These are phyloP conservation scores for Alloteropsis semialata DNA, from an alignment of 176 grass and related monocot genomes.

Conservation along the genomic window DNA sequence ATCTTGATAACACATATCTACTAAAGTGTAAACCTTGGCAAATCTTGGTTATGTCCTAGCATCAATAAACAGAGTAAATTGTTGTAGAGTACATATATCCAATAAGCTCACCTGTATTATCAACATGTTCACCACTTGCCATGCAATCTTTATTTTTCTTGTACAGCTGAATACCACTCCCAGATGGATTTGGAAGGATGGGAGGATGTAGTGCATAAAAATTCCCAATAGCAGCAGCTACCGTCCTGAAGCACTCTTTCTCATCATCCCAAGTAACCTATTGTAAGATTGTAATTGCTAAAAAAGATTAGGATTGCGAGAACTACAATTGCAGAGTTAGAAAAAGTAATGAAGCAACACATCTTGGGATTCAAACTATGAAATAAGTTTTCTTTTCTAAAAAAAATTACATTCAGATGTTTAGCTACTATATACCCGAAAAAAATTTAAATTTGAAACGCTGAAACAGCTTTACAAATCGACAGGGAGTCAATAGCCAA, in stretches of 20 bases:
- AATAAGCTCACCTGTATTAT: slow-evolving; percentile 39
- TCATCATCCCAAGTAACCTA: slow-evolving; percentile 88
- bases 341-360: slow-evolving; percentile 16
- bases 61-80: not conserved
- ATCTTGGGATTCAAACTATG: not conserved
- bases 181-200: slow-evolving; percentile 89
- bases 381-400: not conserved
- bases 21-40: not conserved
- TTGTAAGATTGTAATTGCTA: slow-evolving; percentile 10
- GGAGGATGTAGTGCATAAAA: slow-evolving; percentile 97
- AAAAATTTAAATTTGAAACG: slow-evolving; percentile 21
- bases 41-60: not conserved
- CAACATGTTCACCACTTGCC: slow-evolving; percentile 9
- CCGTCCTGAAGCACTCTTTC: slow-evolving; percentile 81
- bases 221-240: slow-evolving; percentile 75
- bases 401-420: not conserved
- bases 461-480: not conserved
- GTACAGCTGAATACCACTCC: slow-evolving; percentile 71
- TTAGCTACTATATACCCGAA: not conserved
- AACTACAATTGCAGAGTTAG: slow-evolving; percentile 4
- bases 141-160: slow-evolving; percentile 66
- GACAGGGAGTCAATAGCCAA: not conserved
- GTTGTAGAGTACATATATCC: not conserved
- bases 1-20: not conserved
- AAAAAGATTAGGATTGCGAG: slow-evolving; percentile 15